A percentile compares a stretch with the other conserved stretches of the same genome.
These are phyloP conservation scores for Arthrobotrys pseudoclavata DNA, from an alignment of 2,329 filamentous ascomycete genomes.

Conservation along the genomic window DNA sequence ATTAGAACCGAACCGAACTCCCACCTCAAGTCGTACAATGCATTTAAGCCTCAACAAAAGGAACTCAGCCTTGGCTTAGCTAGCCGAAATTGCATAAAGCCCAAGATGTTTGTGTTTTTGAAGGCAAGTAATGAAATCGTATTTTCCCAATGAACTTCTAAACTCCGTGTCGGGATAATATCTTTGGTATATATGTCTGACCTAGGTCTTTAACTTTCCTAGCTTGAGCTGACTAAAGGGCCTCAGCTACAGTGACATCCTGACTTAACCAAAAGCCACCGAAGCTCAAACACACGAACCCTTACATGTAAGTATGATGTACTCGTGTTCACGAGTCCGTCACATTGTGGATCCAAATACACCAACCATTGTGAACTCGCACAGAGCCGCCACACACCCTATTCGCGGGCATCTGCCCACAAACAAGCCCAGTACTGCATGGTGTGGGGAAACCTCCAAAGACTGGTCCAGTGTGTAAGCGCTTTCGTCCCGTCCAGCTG, in stretches of 20 bases:
- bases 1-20: neutral
- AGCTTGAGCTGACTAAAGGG: neutral
- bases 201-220: neutral
- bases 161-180: conserved; percentile 1
- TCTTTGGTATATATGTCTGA: neutral
- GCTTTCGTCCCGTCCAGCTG: conserved; percentile 48
- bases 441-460: conserved; percentile 33
- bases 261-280: neutral
- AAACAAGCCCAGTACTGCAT: conserved; percentile 8
- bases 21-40: too few relatives aligned
- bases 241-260: neutral
- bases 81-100: neutral
- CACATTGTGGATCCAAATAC: conserved; percentile 6
- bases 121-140: neutral
- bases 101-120: neutral
- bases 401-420: conserved; percentile 14
- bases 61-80: neutral
- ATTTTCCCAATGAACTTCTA: neutral
- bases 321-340: conserved; percentile 2
- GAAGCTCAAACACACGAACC: neutral
- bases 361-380: conserved; percentile 15
- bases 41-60: neutral
- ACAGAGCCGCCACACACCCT: conserved; percentile 38
- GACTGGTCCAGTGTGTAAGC: conserved; percentile 50
- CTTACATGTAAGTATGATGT: neutral